Evolutionary conservation across 805 yeast species (phyloP).

Genomic region (Candida suzukii): DNA sequence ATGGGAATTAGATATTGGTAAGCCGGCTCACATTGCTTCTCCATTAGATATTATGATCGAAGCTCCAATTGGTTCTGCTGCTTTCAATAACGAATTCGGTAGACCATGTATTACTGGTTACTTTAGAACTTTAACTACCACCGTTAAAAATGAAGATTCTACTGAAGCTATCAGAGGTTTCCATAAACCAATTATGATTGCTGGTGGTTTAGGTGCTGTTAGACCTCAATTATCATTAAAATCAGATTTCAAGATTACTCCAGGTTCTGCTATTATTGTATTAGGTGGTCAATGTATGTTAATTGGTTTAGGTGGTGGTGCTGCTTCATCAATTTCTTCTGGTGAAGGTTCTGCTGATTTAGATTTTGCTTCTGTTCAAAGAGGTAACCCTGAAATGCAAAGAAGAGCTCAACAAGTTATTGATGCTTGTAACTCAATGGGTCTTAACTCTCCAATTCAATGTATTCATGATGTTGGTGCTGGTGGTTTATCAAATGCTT

Average conservation of each 20-base stretch:
- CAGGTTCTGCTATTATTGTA: slow-evolving; percentile 87
- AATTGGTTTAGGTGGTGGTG: slow-evolving; percentile 99
- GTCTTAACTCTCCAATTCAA: slow-evolving; percentile 71
- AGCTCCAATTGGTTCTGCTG: slow-evolving; percentile 97
- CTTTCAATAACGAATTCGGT: slow-evolving; percentile 97
- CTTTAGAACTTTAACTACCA: slow-evolving; percentile 89
- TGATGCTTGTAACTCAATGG: slow-evolving; percentile 85
- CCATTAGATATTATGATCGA: slow-evolving; percentile 92
- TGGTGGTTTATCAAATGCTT: slow-evolving; percentile 95
- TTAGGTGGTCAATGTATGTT: slow-evolving; percentile 97
- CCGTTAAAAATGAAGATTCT: slow-evolving; percentile 55
- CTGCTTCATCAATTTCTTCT: slow-evolving; percentile 94
- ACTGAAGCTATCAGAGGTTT: slow-evolving; percentile 82
- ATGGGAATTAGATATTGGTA: slow-evolving; percentile 90
- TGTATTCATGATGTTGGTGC: slow-evolving; percentile 99
- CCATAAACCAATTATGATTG: slow-evolving; percentile 98
- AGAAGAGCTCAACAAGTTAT: slow-evolving; percentile 98
- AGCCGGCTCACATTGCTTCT: slow-evolving; percentile 89
- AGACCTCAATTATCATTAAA: slow-evolving; percentile 90
- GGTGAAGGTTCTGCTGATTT: slow-evolving; percentile 95
- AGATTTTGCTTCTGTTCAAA: slow-evolving; percentile 97
- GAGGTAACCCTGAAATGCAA: slow-evolving; percentile 99
- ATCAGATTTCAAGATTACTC: slow-evolving; percentile 71
- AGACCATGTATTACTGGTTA: slow-evolving; percentile 96
- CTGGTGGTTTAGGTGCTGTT: slow-evolving; percentile 98